These are phyloP conservation scores for Neobulgaria alba DNA, from an alignment of 2,329 filamentous ascomycete genomes.

Conservation along the genomic window DNA sequence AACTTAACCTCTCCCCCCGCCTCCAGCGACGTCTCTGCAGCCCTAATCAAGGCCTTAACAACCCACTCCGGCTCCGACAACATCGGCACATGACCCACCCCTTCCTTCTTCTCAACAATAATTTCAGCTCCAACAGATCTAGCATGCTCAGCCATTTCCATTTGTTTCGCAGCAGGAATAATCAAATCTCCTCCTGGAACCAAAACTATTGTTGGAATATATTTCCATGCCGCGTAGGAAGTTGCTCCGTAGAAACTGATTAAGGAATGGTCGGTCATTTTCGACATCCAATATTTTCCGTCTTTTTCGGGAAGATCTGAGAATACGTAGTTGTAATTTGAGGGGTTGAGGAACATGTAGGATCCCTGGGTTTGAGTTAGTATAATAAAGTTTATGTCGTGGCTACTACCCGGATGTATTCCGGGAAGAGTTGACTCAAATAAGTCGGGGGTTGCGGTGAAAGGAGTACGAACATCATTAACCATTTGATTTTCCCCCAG, in stretches of 20 bases:
- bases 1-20: no score
- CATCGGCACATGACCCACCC: constrained; percentile 7
- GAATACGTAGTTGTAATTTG: constrained; percentile 6
- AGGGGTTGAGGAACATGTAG: constrained; percentile 3
- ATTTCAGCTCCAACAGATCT: constrained; percentile 1
- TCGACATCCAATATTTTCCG: constrained; percentile 1
- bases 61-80: constrained; percentile 3
- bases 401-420: no score
- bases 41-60: constrained; percentile 3
- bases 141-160: constrained; percentile 2
- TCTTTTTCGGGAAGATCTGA: constrained; percentile 3
- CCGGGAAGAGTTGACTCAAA: no score
- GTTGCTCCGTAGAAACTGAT: constrained; percentile 5
- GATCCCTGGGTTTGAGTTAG: no score
- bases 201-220: constrained; percentile 4
- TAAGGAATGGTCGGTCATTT: constrained; percentile 5
- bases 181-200: constrained; percentile 8
- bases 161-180: constrained; percentile 4
- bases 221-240: constrained; percentile 5
- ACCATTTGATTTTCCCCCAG: no score
- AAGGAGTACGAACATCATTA: no score
- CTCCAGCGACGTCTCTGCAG: no score
- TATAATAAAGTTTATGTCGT: no score
- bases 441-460: no score
- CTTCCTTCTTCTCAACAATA: not conserved